Conservation (phyloP, 805 yeast genomes). For the Tetrapisispora phaffii region DNA sequence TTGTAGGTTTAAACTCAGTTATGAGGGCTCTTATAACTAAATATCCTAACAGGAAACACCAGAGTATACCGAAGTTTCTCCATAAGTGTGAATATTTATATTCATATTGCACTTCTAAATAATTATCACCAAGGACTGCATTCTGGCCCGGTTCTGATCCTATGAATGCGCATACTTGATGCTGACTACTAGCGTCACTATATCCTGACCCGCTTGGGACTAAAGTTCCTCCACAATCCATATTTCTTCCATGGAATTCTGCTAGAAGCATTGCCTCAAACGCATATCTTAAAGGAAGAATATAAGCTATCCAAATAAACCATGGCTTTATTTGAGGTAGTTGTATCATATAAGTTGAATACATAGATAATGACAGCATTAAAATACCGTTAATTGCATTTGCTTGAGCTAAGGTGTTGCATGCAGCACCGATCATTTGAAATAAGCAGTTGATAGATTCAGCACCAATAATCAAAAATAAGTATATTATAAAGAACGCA, state of each 20-base stretch:
- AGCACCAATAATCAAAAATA: constrained; percentile 30
- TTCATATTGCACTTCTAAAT: constrained; percentile 38
- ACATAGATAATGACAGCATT: constrained; percentile 41
- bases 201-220: constrained; percentile 54
- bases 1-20: constrained; percentile 20
- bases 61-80: constrained; percentile 68
- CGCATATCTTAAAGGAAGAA: constrained; percentile 44
- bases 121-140: constrained; percentile 50
- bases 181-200: constrained; percentile 28
- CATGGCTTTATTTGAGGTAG: constrained; percentile 51
- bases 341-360: constrained; percentile 56
- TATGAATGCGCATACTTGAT: constrained; percentile 46
- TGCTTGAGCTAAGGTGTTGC: constrained; percentile 42
- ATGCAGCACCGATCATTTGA: constrained; percentile 41
- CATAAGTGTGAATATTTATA: constrained; percentile 56
- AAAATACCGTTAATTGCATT: constrained; percentile 47
- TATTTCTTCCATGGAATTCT: constrained; percentile 20
- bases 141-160: constrained; percentile 50
- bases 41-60: constrained; percentile 35
- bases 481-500: constrained; percentile 41
- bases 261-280: constrained; percentile 43
- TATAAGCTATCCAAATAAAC: constrained; percentile 53
- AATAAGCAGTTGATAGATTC: constrained; percentile 34
- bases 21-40: constrained; percentile 14
- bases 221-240: constrained; percentile 26